A percentile compares a stretch with the other conserved stretches of the same genome.
Conservation (phyloP, 352 stramenopile species). For the Phytophthora syringae region DNA sequence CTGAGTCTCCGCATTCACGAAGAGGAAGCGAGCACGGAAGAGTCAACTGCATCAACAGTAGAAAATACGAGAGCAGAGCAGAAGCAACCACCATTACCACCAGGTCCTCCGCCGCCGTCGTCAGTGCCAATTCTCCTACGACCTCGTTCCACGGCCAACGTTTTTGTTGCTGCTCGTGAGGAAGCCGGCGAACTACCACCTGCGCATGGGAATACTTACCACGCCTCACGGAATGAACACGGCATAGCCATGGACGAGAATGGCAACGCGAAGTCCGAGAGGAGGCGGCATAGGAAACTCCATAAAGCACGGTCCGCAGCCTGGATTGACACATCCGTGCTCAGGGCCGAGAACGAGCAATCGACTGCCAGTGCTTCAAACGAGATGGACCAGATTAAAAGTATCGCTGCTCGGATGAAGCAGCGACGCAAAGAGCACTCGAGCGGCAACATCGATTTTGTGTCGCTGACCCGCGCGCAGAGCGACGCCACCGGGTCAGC, state of each 20-base stretch:
- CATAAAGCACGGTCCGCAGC: slow-evolving; percentile 64
- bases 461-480: slow-evolving; percentile 27
- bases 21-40: slow-evolving; percentile 29
- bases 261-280: slow-evolving; percentile 26
- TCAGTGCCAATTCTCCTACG: slow-evolving; percentile 36
- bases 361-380: slow-evolving; percentile 16
- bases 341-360: slow-evolving; percentile 26
- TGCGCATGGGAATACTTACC: slow-evolving; percentile 18
- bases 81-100: slow-evolving; percentile 33
- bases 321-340: slow-evolving; percentile 65
- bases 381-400: slow-evolving; percentile 76
- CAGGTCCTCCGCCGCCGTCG: slow-evolving; percentile 24
- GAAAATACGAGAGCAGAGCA: slow-evolving; percentile 19
- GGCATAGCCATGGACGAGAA: slow-evolving; percentile 27
- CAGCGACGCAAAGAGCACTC: slow-evolving; percentile 53
- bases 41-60: slow-evolving; percentile 14
- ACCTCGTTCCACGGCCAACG: slow-evolving; percentile 42
- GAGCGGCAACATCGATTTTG: slow-evolving; percentile 29
- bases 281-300: slow-evolving; percentile 39
- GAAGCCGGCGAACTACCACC: slow-evolving; percentile 30
- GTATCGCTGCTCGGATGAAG: slow-evolving; percentile 79
- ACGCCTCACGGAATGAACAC: slow-evolving; percentile 15
- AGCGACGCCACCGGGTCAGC: slow-evolving; percentile 32
- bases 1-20: slow-evolving; percentile 64
- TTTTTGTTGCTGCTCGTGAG: slow-evolving; percentile 34